Evolutionary conservation across 1,284 basidiomycete species (phyloP), one percentile per base, ranked within the genome.

Genomic region (Apiotrichum porosum): DNA sequence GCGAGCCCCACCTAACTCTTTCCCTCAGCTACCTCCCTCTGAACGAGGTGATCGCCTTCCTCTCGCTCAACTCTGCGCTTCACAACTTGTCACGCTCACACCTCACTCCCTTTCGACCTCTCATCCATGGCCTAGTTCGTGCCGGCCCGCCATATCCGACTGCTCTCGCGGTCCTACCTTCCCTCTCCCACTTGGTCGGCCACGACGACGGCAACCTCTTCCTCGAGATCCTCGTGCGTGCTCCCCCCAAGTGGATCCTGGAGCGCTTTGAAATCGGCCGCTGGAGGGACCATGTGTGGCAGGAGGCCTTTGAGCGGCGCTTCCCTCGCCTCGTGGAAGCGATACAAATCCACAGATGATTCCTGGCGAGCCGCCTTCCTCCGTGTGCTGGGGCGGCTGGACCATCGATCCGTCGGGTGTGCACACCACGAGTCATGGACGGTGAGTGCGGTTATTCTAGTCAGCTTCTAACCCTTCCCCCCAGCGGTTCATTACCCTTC

Each of bases 351-450:
- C 13, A 52, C 60, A 10, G 61, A 54, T 5, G 66, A 70, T 54
- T 51, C 57, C 18, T 72, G 70, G 70, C 44, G 69, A 28, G 63
- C 63, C 0, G 55, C 57, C 8, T 71, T 66, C 37, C 35, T 71
- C n/a, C 66, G 68, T 21, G 42, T 62, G 17, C 51, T 72, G 0
- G 56, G 62, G 2, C 47, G 61, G 3, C 37, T 72, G 18, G 66
- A 67, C 19, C 69, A 72, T 50, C 60, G 69, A 1, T 33, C 53
- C 18, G 42, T 56, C 6, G 68, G 68, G 0, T 72, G 70, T 37
- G 61, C 65, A 2, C 70, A 71, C 41, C 64, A 69, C 32, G 70
- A 72, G 47, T 55, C 61, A 1, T 71, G 66, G 68, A 71, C 69
- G 8, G 65, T 67, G 35, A 45, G 63, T n/a, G n/a, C n/a, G n/a